phyloP scores from a whole-genome alignment of 2,329 filamentous ascomycete genomes.

The Diaporthe citrichinensis region DNA sequence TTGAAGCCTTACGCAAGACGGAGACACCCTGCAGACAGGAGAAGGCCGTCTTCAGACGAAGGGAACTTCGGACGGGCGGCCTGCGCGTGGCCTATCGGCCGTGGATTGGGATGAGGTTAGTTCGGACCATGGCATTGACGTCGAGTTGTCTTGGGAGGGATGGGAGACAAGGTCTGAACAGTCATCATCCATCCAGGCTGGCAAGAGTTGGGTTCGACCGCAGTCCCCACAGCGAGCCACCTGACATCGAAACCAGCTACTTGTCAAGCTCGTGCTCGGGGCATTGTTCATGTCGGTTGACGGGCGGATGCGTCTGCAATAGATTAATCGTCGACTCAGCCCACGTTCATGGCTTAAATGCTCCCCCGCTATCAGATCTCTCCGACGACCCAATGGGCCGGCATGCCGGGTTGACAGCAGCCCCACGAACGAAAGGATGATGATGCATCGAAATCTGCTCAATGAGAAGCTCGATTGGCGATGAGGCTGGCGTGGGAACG shows the following conservation, averaged over 20 bases:
- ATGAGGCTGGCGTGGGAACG: background rate
- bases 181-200: background rate
- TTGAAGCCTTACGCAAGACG: conserved; percentile 24
- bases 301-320: conserved; percentile 31
- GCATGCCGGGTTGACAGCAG: background rate
- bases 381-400: conserved; percentile 12
- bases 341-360: conserved; percentile 21
- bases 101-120: conserved; percentile 10
- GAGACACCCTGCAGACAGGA: conserved; percentile 26
- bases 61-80: conserved; percentile 17
- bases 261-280: conserved; percentile 22
- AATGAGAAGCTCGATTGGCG: background rate
- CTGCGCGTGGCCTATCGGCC: conserved; percentile 15
- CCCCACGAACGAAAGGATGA: conserved; percentile 1
- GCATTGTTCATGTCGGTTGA: conserved; percentile 33
- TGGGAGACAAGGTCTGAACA: background rate
- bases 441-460: conserved; percentile 26
- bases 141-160: background rate
- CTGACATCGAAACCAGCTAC: conserved; percentile 4
- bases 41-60: conserved; percentile 26
- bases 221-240: conserved; percentile 23
- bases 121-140: conserved; percentile 30
- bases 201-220: background rate
- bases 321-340: conserved; percentile 33
- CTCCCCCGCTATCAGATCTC: conserved; percentile 2